Evolutionary conservation across 192 early-diverging fungal species (phyloP), one percentile per base, ranked within the genome.

Genomic region (Rhizophagus sp.): DNA sequence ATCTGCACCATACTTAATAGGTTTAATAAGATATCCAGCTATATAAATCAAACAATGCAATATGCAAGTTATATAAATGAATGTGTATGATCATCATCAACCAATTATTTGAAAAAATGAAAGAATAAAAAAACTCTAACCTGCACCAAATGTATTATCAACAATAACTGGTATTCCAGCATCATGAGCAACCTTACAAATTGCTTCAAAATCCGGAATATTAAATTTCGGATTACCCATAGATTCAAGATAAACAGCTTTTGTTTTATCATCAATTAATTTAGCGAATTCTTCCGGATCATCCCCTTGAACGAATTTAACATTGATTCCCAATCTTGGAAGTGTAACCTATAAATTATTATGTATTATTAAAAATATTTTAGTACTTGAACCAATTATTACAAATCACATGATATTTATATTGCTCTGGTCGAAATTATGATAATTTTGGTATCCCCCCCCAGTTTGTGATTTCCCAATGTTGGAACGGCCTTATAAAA

Each of bases 121-220:
- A 39, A 39, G 0, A 39, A 39, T 39, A 17, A 33, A 30, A 30
- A 12, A 67, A 34, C 33, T 19, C 1, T 69, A 30, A n/a, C 68
- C 96, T 75, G 94, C 94, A 77, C 97, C 97, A 83, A 97, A 98
- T 0, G 97, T 98, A 88, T 98, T 98, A 88, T 98, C 97, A 33
- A 98, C 97, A 75, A 98, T 89, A 62, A 98, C 85, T 57, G 97
- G 97, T 57, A 98, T 87, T 24, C 95, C 95, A 68, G 92, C 89
- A 27, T 87, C 86, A 76, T 98, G 94, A 57, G 93, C 93, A 27
- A 94, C 88, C 62, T 93, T 90, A 30, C 96, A 92, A 71, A 98
- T 92, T 13, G 89, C 93, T 70, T 87, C 85, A 80, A 97, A 94
- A 76, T 98, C 95, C 8, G 96, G 94, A 11, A 98, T 91, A 82